phyloP scores from a whole-genome alignment of 306 rosid genomes.

The Cucumis sativus region Cucumber_9930_V3 NC_026657.2:27269501-27270000 shows the following conservation, averaged over 20 bases:
- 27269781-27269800: not conserved
- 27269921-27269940: too few relatives aligned
- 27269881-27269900: too few relatives aligned
- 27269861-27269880: too few relatives aligned
- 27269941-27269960: too few relatives aligned
- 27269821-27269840: too few relatives aligned
- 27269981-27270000: not conserved
- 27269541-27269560: too few relatives aligned
- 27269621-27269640: not conserved
- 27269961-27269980: not conserved
- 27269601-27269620: not conserved
- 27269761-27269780: not conserved
- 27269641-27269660: not conserved
- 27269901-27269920: too few relatives aligned
- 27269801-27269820: not conserved
- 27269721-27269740: not conserved
- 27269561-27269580: not conserved
- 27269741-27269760: constrained; percentile 2
- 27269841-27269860: too few relatives aligned
- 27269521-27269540: too few relatives aligned
- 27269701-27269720: not conserved
- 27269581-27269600: not conserved
- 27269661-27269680: not conserved
- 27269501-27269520: too few relatives aligned
- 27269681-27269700: not conserved